A percentile compares a stretch with the other conserved stretches of the same genome.
Conservation (phyloP, 331 rosid genomes). For the Acacia pycnantha region DNA sequence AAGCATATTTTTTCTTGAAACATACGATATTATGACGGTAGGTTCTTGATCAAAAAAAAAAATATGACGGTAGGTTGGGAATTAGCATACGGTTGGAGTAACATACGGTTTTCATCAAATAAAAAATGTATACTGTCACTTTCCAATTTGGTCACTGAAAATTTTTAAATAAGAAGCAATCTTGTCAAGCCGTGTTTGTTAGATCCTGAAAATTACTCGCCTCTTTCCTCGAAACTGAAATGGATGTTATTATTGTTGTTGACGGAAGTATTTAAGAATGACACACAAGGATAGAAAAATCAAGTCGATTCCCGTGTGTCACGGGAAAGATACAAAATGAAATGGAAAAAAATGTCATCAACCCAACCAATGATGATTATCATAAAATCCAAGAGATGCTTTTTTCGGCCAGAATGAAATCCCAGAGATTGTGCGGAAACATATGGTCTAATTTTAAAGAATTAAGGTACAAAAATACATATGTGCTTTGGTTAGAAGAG, state of each 20-base stretch:
- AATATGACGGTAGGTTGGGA: conserved; percentile 2
- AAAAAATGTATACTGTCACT: neutral
- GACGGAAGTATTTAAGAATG: neutral
- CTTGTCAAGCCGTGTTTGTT: neutral
- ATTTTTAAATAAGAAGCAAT: neutral
- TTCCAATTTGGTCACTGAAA: neutral
- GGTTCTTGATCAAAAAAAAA: no score
- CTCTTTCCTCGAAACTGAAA: neutral
- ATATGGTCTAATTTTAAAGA: neutral
- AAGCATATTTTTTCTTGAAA: neutral
- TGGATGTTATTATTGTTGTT: neutral
- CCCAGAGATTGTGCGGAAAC: neutral
- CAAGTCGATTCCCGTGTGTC: neutral
- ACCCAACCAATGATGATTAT: neutral
- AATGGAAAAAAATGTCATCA: neutral
- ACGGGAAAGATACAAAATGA: neutral
- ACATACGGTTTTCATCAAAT: neutral
- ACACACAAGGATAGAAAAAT: neutral
- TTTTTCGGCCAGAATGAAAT: neutral
- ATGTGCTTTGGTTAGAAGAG: no score
- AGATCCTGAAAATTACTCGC: neutral
- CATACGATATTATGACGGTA: neutral
- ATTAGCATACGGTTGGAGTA: neutral
- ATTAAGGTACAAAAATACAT: no score
- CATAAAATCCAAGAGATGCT: neutral